These are phyloP conservation scores for Tricholoma hemisulphureum DNA, from an alignment of 768 basidiomycete species.

Conservation along the genomic window DNA sequence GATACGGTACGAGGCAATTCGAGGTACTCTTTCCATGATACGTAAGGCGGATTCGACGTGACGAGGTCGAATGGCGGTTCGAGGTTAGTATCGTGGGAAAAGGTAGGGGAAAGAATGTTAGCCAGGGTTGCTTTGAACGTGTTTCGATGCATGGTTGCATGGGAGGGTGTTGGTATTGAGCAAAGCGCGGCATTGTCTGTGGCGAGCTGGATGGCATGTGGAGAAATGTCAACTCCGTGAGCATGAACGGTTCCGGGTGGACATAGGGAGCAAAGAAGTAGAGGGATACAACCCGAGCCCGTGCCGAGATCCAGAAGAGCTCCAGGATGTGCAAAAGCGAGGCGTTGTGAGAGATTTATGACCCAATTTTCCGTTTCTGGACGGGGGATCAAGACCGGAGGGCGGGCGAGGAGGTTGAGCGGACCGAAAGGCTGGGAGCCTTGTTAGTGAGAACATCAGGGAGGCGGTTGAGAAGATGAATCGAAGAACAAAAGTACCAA, in stretches of 20 bases:
- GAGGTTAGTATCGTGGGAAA: constrained; percentile 35
- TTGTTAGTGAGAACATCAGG: constrained; percentile 22
- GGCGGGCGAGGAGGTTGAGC: constrained; percentile 65
- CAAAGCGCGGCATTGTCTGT: constrained; percentile 47
- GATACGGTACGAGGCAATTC: constrained; percentile 66
- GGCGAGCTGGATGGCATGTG: constrained; percentile 53
- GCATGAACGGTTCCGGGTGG: constrained; percentile 53
- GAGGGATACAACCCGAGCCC: constrained; percentile 88
- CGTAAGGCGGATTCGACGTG: constrained; percentile 87
- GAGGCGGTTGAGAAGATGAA: constrained; percentile 12
- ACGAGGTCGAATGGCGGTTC: constrained; percentile 67
- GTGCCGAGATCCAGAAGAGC: constrained; percentile 87
- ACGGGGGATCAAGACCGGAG: constrained; percentile 89
- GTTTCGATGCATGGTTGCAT: constrained; percentile 27
- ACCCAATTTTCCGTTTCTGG: constrained; percentile 93
- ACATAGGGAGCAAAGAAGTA: constrained; percentile 72
- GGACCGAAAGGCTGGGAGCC: constrained; percentile 90
- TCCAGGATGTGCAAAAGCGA: constrained; percentile 36
- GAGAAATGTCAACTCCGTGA: constrained; percentile 67
- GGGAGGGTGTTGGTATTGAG: constrained; percentile 31
- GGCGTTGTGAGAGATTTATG: constrained; percentile 51
- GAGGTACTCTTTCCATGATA: constrained; percentile 64
- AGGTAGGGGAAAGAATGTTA: constrained; percentile 46
- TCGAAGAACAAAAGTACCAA: constrained; percentile 48
- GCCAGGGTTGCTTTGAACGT: constrained; percentile 40